Conservation (phyloP, 768 basidiomycete species). For the Kockovaella imperatae region DNA sequence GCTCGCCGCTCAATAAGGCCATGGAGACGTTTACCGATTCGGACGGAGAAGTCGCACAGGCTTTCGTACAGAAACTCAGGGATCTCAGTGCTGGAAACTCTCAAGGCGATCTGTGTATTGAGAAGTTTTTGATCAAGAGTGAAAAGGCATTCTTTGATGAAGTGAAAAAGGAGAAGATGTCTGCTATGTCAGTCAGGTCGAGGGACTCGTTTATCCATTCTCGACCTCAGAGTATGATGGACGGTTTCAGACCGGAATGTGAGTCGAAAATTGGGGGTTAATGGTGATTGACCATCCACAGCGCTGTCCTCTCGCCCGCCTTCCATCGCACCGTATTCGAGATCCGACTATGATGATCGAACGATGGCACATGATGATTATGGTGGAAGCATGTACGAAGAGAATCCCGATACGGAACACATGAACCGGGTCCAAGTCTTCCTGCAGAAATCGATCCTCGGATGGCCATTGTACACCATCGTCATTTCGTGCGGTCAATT, state of each 20-base stretch:
- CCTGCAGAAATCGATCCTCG: conserved; percentile 66
- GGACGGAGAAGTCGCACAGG: conserved; percentile 81
- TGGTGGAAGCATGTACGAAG: conserved; percentile 26
- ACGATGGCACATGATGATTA: conserved; percentile 34
- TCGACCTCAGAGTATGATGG: conserved; percentile 38
- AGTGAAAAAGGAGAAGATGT: conserved; percentile 81
- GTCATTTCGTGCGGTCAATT: conserved; percentile 77
- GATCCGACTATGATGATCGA: conserved; percentile 33
- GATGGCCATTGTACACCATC: conserved; percentile 89
- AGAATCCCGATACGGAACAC: conserved; percentile 51
- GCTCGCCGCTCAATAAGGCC: conserved; percentile 80
- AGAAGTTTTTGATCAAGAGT: conserved; percentile 79
- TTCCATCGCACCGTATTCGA: conserved; percentile 38
- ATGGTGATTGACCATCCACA: not conserved
- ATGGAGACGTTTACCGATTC: conserved; percentile 91
- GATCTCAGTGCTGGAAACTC: conserved; percentile 74
- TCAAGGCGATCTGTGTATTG: conserved; percentile 82
- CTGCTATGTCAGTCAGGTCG: conserved; percentile 46
- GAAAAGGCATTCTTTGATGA: conserved; percentile 89
- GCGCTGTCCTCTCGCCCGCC: conserved; percentile 23
- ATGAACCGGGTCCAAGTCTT: conserved; percentile 81
- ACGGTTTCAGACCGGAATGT: conserved; percentile 61
- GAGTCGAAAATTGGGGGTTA: no score
- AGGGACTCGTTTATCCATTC: conserved; percentile 42
- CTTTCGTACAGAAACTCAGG: conserved; percentile 80